Conservation (phyloP, 768 basidiomycete genomes). For the Russula griseocarnosa region DNA sequence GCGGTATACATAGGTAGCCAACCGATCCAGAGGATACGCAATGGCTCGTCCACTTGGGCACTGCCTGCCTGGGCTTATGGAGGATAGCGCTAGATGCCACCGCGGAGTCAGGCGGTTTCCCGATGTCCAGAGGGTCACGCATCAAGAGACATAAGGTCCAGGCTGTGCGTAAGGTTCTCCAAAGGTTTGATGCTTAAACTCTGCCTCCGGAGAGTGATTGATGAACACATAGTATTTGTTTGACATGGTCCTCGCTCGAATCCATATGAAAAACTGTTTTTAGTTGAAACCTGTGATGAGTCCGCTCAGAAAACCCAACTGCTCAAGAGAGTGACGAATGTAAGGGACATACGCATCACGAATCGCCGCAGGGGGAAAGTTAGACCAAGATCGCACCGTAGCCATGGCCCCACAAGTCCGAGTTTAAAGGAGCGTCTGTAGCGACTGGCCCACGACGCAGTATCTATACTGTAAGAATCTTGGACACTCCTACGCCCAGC, state of each 20-base stretch:
- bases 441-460: too few species aligned
- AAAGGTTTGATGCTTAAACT: neutral
- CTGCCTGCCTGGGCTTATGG: constrained; percentile 12
- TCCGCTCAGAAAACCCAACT: too few species aligned
- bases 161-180: neutral
- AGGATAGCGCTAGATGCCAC: neutral
- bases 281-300: constrained; percentile 2
- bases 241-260: neutral
- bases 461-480: too few species aligned
- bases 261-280: constrained; percentile 4
- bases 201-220: too few species aligned
- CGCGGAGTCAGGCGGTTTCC: neutral
- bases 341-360: constrained; percentile 6
- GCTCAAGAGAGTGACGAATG: neutral
- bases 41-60: constrained; percentile 7
- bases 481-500: neutral
- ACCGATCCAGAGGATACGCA: neutral
- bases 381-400: neutral
- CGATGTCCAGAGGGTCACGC: neutral
- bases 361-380: too few species aligned
- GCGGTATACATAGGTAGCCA: too few species aligned
- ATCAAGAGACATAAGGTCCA: neutral
- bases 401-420: neutral
- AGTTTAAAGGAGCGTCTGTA: too few species aligned
- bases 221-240: constrained; percentile 2